Conservation (phyloP, 768 basidiomycete species). For the Russula lepida region DNA sequence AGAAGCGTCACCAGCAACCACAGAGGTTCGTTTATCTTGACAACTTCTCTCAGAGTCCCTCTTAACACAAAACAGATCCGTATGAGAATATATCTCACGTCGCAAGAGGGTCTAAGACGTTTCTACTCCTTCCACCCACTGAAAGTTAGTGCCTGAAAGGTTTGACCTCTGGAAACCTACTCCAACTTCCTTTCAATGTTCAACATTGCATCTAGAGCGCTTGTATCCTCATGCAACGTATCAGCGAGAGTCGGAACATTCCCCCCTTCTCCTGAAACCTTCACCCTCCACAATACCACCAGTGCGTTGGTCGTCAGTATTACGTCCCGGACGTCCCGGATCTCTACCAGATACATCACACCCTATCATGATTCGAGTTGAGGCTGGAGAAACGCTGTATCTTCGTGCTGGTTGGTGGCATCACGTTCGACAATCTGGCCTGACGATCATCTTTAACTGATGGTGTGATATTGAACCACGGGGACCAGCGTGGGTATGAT, state of each 20-base stretch:
- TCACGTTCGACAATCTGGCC: conserved; percentile 64
- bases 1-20: conserved; percentile 79
- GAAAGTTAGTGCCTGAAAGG: conserved; percentile 80
- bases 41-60: not conserved
- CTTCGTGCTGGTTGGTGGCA: conserved; percentile 96
- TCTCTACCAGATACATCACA: conserved; percentile 44
- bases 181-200: not conserved
- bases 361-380: conserved; percentile 58
- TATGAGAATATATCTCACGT: conserved; percentile 94
- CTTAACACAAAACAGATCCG: conserved; percentile 45
- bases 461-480: conserved; percentile 81
- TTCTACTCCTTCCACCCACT: conserved; percentile 81
- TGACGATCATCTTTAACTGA: conserved; percentile 73
- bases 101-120: conserved; percentile 74
- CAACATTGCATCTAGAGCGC: conserved; percentile 36
- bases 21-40: conserved; percentile 45
- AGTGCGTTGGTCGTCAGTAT: conserved; percentile 79
- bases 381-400: conserved; percentile 73
- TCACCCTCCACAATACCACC: conserved; percentile 29
- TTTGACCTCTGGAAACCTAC: conserved; percentile 27
- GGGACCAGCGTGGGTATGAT: conserved; percentile 61
- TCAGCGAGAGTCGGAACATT: conserved; percentile 21
- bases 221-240: conserved; percentile 61
- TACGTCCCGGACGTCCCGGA: conserved; percentile 43
- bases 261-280: conserved; percentile 47